Evolutionary conservation across 2,329 filamentous ascomycete genomes (phyloP).

Genomic region (Talaromyces sp.): DNA sequence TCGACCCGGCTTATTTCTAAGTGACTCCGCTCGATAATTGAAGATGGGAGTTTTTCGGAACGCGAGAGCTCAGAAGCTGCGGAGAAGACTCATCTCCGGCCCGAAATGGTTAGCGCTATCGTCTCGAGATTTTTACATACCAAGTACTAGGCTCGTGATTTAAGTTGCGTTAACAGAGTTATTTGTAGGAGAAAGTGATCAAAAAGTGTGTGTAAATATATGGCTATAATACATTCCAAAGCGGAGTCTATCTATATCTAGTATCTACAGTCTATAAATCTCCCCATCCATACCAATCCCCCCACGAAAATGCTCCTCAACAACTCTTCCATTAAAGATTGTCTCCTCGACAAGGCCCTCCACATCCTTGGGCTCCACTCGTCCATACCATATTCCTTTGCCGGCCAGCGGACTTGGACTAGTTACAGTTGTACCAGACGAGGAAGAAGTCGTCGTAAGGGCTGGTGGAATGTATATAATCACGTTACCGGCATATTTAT

Average conservation of each 20-base stretch:
- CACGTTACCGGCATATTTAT: constrained; percentile 93
- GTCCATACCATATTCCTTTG: constrained; percentile 73
- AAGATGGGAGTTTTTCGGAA: background rate
- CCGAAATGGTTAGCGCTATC: constrained; percentile 15
- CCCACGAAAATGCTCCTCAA: constrained; percentile 76
- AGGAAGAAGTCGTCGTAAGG: constrained; percentile 23
- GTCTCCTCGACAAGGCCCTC: constrained; percentile 87
- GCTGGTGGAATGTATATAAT: constrained; percentile 66
- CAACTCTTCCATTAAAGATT: constrained; percentile 79
- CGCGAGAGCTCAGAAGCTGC: constrained; percentile 7
- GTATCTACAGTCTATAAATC: constrained; percentile 56
- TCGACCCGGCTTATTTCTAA: background rate
- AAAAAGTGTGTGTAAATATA: background rate
- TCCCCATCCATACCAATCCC: constrained; percentile 76
- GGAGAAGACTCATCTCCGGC: constrained; percentile 18
- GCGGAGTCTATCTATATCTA: background rate
- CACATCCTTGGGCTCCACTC: constrained; percentile 78
- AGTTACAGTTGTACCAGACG: background rate
- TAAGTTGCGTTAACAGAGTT: background rate
- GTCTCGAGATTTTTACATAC: background rate
- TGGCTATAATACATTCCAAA: constrained; percentile 21
- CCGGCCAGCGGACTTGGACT: constrained; percentile 34
- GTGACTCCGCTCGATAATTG: background rate
- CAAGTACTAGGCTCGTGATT: background rate
- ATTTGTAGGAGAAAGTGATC: background rate